Evolutionary conservation across 176 grass and related monocot genomes (phyloP).

Genomic region (Melocanna baccifera): DNA sequence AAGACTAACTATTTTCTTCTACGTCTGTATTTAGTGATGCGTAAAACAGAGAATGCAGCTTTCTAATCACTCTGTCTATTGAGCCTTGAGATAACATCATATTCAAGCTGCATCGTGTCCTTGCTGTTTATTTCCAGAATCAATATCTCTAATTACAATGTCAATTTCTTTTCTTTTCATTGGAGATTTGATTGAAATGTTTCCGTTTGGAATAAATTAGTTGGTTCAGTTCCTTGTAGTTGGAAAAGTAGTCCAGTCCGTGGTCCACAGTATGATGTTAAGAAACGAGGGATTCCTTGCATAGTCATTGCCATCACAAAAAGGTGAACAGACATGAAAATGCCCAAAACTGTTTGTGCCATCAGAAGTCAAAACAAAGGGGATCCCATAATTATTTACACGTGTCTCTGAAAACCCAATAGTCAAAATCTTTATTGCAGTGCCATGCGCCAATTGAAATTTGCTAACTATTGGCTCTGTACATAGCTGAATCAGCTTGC

Average conservation of each 20-base stretch:
- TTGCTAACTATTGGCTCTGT: not conserved
- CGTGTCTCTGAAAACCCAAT: not conserved
- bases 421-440: not conserved
- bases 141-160: not conserved
- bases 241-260: not conserved
- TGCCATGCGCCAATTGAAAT: not conserved
- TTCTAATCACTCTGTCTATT: not conserved
- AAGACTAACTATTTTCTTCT: not conserved
- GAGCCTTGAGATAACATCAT: not conserved
- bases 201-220: not conserved
- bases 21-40: not conserved
- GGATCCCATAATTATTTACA: not conserved
- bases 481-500: not conserved
- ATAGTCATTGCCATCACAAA: not conserved
- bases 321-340: not conserved
- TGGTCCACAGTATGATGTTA: not conserved
- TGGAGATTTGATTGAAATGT: not conserved
- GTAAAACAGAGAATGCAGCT: not conserved
- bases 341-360: not conserved
- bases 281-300: not conserved
- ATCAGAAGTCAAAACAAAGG: not conserved
- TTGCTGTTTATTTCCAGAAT: not conserved
- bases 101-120: not conserved
- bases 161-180: not conserved
- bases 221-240: not conserved